Percentiles rank a stretch among this genome's conserved stretches.
phyloP scores from a whole-genome alignment of 768 basidiomycete species.

The Lanmaoa pseudosensibilis region DNA sequence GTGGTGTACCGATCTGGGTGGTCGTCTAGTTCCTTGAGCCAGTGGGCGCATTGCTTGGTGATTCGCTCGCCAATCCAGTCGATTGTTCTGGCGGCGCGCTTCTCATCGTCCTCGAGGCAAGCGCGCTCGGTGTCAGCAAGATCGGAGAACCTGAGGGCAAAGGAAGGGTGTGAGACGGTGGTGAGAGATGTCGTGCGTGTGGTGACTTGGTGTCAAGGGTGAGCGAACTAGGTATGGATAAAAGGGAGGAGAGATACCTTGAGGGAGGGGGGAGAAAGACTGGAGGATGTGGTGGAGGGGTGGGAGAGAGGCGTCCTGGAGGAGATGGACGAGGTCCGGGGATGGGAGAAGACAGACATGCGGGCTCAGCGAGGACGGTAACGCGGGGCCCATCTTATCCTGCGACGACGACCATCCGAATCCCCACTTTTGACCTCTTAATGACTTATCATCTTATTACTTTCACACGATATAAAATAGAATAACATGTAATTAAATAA shows the following conservation, averaged over 20 bases:
- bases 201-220: constrained; percentile 52
- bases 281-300: constrained; percentile 73
- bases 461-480: constrained; percentile 7
- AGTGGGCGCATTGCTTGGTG: constrained; percentile 56
- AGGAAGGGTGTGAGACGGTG: constrained; percentile 69
- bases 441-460: background rate
- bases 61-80: constrained; percentile 86
- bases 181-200: constrained; percentile 74
- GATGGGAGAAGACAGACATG: constrained; percentile 77
- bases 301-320: constrained; percentile 61
- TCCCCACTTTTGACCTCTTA: background rate
- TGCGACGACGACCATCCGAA: background rate
- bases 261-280: constrained; percentile 80
- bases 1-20: constrained; percentile 39
- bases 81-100: constrained; percentile 74
- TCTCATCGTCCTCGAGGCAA: constrained; percentile 76
- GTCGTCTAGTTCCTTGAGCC: constrained; percentile 68
- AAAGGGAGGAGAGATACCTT: constrained; percentile 51
- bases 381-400: constrained; percentile 44
- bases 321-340: constrained; percentile 62
- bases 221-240: constrained; percentile 1
- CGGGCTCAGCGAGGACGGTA: constrained; percentile 78
- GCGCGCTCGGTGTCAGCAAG: constrained; percentile 69
- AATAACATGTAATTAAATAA: constrained; percentile 5
- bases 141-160: constrained; percentile 78